Percentiles rank a stretch among this genome's conserved stretches.
Conservation (phyloP, 345 rosid species). For the Clarkia xantiana region DNA sequence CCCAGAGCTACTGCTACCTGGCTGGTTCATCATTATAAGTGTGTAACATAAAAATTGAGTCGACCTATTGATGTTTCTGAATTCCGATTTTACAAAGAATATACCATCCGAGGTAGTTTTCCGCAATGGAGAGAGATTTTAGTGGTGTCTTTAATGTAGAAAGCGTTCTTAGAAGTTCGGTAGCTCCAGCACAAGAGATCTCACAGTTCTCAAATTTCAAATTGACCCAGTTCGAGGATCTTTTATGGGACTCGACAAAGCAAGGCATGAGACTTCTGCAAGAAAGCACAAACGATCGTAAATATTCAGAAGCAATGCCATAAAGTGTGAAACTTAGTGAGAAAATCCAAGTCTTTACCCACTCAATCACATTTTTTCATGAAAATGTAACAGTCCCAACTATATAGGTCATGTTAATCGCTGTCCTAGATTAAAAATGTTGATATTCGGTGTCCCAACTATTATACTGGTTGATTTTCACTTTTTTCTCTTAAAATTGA, state of each 20-base stretch:
- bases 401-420: no score
- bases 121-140: conserved; percentile 54
- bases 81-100: conserved; percentile 5
- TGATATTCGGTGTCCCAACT: no score
- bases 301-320: no score
- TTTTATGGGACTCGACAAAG: conserved; percentile 36
- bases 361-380: no score
- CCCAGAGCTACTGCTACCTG: conserved; percentile 47
- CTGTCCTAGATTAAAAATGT: no score
- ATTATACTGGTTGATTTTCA: no score
- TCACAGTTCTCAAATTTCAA: conserved; percentile 68
- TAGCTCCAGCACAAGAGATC: conserved; percentile 48
- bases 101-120: conserved; percentile 71
- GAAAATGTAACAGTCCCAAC: no score
- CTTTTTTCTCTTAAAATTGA: no score
- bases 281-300: background rate
- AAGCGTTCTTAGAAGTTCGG: conserved; percentile 39
- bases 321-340: no score
- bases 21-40: conserved; percentile 26
- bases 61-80: conserved; percentile 1
- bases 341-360: background rate
- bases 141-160: conserved; percentile 31
- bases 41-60: background rate
- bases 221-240: conserved; percentile 28
- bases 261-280: conserved; percentile 65